phyloP scores from a whole-genome alignment of 106 monocot genomes.

The Dioscorea zingiberensis region DNA sequence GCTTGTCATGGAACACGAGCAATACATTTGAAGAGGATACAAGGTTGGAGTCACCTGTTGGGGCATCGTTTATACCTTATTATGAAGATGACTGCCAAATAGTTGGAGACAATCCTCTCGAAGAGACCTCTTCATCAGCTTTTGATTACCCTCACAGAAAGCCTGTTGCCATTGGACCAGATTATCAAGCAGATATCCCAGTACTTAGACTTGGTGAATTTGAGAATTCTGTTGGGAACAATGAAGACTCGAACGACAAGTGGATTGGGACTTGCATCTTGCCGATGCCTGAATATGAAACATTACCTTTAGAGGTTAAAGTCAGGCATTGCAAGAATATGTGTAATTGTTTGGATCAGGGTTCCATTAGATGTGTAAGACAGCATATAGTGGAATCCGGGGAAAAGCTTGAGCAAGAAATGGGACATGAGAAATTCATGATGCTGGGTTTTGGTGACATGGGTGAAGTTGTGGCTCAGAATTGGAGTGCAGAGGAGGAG shows the following conservation, averaged over 20 bases:
- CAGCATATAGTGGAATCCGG: constrained; percentile 68
- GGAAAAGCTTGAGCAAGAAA: constrained; percentile 20
- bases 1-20: too few relatives aligned
- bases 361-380: constrained; percentile 59
- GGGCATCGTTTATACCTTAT: constrained; percentile 19
- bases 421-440: constrained; percentile 52
- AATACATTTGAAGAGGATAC: constrained; percentile 5
- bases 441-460: constrained; percentile 69
- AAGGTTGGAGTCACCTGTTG: constrained; percentile 10
- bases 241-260: constrained; percentile 26
- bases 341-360: constrained; percentile 58
- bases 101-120: constrained; percentile 4
- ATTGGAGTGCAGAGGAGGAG: constrained; percentile 80
- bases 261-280: constrained; percentile 35
- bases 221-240: neutral
- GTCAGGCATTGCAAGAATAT: neutral
- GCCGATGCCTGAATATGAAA: constrained; percentile 26
- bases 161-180: constrained; percentile 49
- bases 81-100: constrained; percentile 12
- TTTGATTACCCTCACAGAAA: constrained; percentile 36
- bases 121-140: constrained; percentile 12
- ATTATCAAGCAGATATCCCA: constrained; percentile 65
- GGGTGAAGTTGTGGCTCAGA: constrained; percentile 73
- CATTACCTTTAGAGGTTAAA: constrained; percentile 2
- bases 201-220: constrained; percentile 8